A percentile compares a stretch with the other conserved stretches of the same genome.
Conservation (phyloP, 108 stramenopile species). For the Cyclotella cryptica region DNA sequence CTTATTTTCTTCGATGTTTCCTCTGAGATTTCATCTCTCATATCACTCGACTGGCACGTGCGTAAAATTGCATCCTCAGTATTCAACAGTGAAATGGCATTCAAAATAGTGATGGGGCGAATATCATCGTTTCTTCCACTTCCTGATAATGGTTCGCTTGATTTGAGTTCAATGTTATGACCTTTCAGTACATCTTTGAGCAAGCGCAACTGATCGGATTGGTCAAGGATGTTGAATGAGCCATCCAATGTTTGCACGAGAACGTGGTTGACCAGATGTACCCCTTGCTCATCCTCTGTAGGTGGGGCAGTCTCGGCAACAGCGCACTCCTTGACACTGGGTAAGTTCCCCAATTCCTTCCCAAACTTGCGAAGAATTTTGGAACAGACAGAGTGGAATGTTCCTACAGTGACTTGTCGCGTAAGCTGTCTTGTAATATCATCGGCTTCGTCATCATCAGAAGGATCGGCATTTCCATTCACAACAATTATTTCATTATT, state of each 20-base stretch:
- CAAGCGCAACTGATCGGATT: constrained; percentile 71
- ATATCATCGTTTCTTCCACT: constrained; percentile 39
- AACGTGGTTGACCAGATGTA: constrained; percentile 4
- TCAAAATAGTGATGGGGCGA: constrained; percentile 64
- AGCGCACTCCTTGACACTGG: constrained; percentile 51
- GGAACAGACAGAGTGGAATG: constrained; percentile 89
- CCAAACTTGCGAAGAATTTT: constrained; percentile 83
- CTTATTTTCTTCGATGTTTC: constrained; percentile 24
- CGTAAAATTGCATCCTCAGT: constrained; percentile 34
- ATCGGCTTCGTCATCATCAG: constrained; percentile 22
- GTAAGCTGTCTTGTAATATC: constrained; percentile 42
- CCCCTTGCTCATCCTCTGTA: constrained; percentile 10
- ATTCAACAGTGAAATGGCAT: constrained; percentile 61
- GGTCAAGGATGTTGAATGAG: constrained; percentile 77
- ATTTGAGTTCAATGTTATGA: constrained; percentile 51
- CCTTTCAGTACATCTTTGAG: constrained; percentile 69
- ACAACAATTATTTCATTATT: constrained; percentile 18
- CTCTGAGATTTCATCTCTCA: constrained; percentile 9
- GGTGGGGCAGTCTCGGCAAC: not conserved
- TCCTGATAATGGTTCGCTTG: constrained; percentile 4
- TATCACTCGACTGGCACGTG: constrained; percentile 31
- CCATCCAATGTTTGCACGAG: constrained; percentile 51
- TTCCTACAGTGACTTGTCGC: constrained; percentile 74
- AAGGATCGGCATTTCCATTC: constrained; percentile 39
- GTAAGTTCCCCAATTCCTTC: constrained; percentile 51